These are phyloP conservation scores for Tilletia setariae DNA, from an alignment of 1,284 basidiomycete species.

Conservation along the genomic window DNA sequence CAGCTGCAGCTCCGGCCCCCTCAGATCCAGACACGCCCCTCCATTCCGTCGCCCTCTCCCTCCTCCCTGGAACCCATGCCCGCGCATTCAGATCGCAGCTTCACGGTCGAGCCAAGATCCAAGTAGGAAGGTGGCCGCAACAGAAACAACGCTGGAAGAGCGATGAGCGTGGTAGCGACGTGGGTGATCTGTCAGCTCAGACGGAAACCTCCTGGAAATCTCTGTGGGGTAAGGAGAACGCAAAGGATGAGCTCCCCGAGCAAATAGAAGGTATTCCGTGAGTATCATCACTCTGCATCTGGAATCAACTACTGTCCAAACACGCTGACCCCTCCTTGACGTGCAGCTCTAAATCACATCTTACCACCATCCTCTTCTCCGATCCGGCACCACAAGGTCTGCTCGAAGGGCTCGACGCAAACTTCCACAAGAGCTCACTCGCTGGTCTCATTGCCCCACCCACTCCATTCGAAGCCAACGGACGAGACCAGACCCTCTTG, in stretches of 20 bases:
- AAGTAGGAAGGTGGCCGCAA: constrained; percentile 40
- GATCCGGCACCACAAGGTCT: constrained; percentile 67
- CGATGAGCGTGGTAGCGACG: constrained; percentile 29
- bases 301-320: background rate
- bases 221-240: constrained; percentile 46
- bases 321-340: background rate
- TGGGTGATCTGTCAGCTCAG: constrained; percentile 21
- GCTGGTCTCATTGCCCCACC: constrained; percentile 71
- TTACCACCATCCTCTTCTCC: constrained; percentile 63
- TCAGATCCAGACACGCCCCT: constrained; percentile 23
- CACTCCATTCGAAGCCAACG: constrained; percentile 76
- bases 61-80: constrained; percentile 32
- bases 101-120: constrained; percentile 32
- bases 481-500: constrained; percentile 71
- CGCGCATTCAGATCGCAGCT: constrained; percentile 41
- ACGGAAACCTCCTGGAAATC: constrained; percentile 32
- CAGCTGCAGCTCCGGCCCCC: constrained; percentile 21
- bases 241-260: constrained; percentile 32
- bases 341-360: constrained; percentile 31
- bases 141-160: constrained; percentile 39
- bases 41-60: constrained; percentile 35
- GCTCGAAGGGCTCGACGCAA: constrained; percentile 58
- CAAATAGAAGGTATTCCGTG: constrained; percentile 20
- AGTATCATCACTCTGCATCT: background rate
- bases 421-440: constrained; percentile 61